Evolutionary conservation across 2,329 filamentous ascomycete genomes (phyloP).

Genomic region (Aspergillus proliferans): DNA sequence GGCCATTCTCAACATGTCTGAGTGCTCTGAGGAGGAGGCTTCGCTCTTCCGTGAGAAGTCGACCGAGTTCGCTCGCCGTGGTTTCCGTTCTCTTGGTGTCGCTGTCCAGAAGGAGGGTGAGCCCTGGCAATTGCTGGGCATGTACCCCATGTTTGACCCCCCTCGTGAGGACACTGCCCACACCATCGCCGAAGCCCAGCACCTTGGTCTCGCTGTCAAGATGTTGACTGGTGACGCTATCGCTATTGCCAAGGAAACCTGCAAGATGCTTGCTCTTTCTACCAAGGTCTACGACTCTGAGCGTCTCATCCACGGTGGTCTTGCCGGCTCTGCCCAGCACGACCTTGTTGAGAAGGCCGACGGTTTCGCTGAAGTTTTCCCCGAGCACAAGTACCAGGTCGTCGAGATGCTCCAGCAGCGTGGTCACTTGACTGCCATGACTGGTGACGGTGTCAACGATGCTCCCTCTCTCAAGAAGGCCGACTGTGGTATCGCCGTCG

Average conservation of each 20-base stretch:
- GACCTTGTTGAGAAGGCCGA: constrained; percentile 70
- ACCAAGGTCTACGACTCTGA: constrained; percentile 78
- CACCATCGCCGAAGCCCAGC: constrained; percentile 69
- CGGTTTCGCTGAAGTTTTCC: constrained; percentile 68
- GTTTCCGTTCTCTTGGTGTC: constrained; percentile 74
- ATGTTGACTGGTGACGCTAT: constrained; percentile 78
- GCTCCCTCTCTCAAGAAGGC: constrained; percentile 68
- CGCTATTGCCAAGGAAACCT: constrained; percentile 73
- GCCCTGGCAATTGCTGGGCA: constrained; percentile 66
- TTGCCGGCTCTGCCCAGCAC: constrained; percentile 66
- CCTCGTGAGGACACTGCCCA: constrained; percentile 72
- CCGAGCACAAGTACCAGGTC: constrained; percentile 70
- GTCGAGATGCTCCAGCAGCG: constrained; percentile 70
- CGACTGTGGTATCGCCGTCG: constrained; percentile 68
- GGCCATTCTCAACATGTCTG: constrained; percentile 63
- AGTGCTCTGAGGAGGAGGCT: constrained; percentile 60
- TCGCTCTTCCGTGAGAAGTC: constrained; percentile 66
- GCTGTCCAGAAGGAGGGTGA: constrained; percentile 71
- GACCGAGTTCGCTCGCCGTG: constrained; percentile 68
- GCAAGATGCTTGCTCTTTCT: constrained; percentile 72
- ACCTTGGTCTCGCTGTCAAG: constrained; percentile 71
- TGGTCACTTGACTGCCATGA: constrained; percentile 69
- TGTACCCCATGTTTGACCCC: constrained; percentile 75
- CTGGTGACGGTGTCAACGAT: constrained; percentile 70
- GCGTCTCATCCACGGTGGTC: constrained; percentile 69